phyloP scores from a whole-genome alignment of 2,329 filamentous ascomycete genomes.

The Trichoderma breve region DNA sequence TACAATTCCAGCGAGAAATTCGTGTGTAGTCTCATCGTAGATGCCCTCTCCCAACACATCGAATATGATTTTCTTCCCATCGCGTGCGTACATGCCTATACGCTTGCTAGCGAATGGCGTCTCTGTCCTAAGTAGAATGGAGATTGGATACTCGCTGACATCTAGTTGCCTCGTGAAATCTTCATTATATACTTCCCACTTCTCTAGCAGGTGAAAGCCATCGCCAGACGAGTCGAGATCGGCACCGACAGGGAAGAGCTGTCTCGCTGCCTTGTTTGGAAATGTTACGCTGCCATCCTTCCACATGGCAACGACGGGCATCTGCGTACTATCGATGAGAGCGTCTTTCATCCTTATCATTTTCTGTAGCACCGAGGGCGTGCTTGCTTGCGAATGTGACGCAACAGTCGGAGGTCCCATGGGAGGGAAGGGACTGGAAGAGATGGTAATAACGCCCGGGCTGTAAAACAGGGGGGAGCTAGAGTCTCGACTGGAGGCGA shows the following conservation, averaged over 20 bases:
- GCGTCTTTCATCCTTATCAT: slow-evolving; percentile 74
- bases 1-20: slow-evolving; percentile 71
- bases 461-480: slow-evolving; percentile 48
- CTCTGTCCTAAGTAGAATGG: slow-evolving; percentile 60
- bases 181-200: slow-evolving; percentile 63
- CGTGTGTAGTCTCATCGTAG: slow-evolving; percentile 62
- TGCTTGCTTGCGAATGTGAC: slow-evolving; percentile 50
- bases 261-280: slow-evolving; percentile 64
- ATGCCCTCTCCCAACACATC: slow-evolving; percentile 68
- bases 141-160: slow-evolving; percentile 64
- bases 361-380: slow-evolving; percentile 69
- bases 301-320: slow-evolving; percentile 79
- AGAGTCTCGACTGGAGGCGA: slow-evolving; percentile 48
- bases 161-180: slow-evolving; percentile 61
- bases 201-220: slow-evolving; percentile 55
- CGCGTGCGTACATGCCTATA: slow-evolving; percentile 60
- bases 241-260: slow-evolving; percentile 46
- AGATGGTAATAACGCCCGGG: slow-evolving; percentile 53
- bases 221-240: slow-evolving; percentile 43
- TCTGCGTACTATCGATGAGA: slow-evolving; percentile 69
- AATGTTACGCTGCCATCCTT: slow-evolving; percentile 72
- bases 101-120: slow-evolving; percentile 57
- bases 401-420: slow-evolving; percentile 61
- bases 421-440: slow-evolving; percentile 62
- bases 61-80: slow-evolving; percentile 55